Percentiles rank a stretch among this genome's conserved stretches.
These are phyloP conservation scores for Picea sitchensis DNA, from an alignment of 75 land plant species.

Conservation along the genomic window DNA sequence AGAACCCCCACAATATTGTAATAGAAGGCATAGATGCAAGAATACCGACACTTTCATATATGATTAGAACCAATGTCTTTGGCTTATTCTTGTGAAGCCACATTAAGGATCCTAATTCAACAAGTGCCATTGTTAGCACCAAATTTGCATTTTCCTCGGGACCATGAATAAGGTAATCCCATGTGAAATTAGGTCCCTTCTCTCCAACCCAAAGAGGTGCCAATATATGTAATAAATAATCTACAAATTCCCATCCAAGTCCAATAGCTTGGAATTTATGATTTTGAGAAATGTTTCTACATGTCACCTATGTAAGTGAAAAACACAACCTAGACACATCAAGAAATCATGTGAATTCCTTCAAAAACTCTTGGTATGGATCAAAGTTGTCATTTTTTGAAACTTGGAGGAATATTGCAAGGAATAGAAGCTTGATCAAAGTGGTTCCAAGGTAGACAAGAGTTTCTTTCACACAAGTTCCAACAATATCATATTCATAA, in stretches of 20 bases:
- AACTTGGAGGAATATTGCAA: no score
- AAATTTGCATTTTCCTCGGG: slow-evolving; percentile 95
- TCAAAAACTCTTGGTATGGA: no score
- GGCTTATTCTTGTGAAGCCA: slow-evolving; percentile 97
- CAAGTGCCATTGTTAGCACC: slow-evolving; percentile 82
- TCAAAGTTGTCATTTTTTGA: no score
- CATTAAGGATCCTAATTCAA: slow-evolving; percentile 91
- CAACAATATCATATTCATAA: no score
- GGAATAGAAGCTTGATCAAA: no score
- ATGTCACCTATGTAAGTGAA: not conserved
- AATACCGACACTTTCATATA: slow-evolving; percentile 77
- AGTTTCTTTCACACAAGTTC: no score
- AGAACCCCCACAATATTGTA: slow-evolving; percentile 35
- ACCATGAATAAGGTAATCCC: slow-evolving; percentile 91
- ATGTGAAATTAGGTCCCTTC: slow-evolving; percentile 88
- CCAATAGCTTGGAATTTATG: not conserved
- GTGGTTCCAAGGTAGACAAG: no score
- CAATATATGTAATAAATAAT: slow-evolving; percentile 81
- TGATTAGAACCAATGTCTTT: slow-evolving; percentile 74
- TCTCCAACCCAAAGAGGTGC: slow-evolving; percentile 98
- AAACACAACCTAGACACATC: no score
- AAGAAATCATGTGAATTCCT: no score
- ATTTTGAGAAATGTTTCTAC: no score
- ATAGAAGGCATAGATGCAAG: slow-evolving; percentile 97
- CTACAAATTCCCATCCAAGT: slow-evolving; percentile 95